phyloP scores from a whole-genome alignment of 1,139 yeast species.

The Entelexis sorbosivorans region DNA sequence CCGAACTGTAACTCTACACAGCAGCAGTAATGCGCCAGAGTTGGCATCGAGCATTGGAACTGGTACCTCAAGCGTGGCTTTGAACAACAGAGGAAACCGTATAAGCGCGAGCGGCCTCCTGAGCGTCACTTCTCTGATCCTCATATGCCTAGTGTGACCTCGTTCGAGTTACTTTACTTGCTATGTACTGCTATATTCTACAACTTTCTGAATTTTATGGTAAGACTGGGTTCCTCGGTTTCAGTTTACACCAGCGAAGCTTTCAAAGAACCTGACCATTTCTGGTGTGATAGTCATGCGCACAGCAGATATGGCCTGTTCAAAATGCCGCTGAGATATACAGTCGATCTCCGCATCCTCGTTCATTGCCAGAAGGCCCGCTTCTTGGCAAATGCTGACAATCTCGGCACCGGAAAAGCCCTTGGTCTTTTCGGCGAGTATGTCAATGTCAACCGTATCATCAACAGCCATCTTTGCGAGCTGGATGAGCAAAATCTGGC shows the following conservation, averaged over 20 bases:
- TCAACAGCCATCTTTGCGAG: slow-evolving; percentile 44
- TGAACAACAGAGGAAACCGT: not conserved
- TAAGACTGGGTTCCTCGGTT: too few species aligned
- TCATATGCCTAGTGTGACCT: not conserved
- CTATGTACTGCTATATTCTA: not conserved
- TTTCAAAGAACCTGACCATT: slow-evolving; percentile 65
- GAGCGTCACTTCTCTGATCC: not conserved
- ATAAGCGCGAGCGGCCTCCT: not conserved
- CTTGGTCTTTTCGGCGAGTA: slow-evolving; percentile 53
- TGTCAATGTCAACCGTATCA: slow-evolving; percentile 38
- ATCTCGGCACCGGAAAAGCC: slow-evolving; percentile 98
- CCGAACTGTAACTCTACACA: not conserved
- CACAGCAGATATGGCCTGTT: slow-evolving; percentile 53
- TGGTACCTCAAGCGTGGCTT: not conserved
- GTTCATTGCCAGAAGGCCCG: slow-evolving; percentile 85
- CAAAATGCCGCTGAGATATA: slow-evolving; percentile 59
- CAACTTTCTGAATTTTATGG: too few species aligned
- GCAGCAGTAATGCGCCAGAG: not conserved
- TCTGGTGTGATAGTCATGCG: slow-evolving; percentile 72
- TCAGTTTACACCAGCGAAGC: slow-evolving; percentile 16
- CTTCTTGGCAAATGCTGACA: slow-evolving; percentile 83
- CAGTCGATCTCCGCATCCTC: slow-evolving; percentile 47
- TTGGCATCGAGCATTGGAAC: not conserved
- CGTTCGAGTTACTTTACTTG: too few species aligned
- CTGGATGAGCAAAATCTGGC: slow-evolving; percentile 61